Conservation (phyloP, 495 filamentous ascomycete species). For the Tetracladium setigerum region DNA sequence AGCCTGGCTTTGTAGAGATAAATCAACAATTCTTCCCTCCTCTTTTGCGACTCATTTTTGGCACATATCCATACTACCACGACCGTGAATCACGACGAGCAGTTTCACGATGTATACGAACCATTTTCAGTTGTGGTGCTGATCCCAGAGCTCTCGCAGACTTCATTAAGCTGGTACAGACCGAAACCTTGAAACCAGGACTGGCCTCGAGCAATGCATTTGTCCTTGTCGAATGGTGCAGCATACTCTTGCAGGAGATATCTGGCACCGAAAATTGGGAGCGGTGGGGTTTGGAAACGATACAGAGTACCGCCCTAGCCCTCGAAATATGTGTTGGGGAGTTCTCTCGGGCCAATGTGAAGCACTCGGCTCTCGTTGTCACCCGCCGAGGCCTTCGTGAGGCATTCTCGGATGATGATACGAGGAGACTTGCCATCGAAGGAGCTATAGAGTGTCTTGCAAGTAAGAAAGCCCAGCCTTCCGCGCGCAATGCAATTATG, state of each 20-base stretch:
- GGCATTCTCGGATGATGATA: conserved; percentile 51
- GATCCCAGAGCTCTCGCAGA: conserved; percentile 48
- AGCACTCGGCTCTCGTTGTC: conserved; percentile 58
- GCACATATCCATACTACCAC: conserved; percentile 78
- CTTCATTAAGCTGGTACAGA: conserved; percentile 48
- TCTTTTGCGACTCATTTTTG: conserved; percentile 66
- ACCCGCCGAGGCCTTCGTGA: conserved; percentile 67
- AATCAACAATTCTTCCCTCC: conserved; percentile 13
- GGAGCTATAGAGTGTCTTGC: conserved; percentile 59
- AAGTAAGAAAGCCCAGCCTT: conserved; percentile 50
- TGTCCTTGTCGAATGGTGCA: conserved; percentile 87
- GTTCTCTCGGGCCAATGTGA: conserved; percentile 47
- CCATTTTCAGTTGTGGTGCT: conserved; percentile 44
- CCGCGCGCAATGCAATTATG: conserved; percentile 62
- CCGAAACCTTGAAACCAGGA: conserved; percentile 63
- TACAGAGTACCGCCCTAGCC: conserved; percentile 52
- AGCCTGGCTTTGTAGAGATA: conserved; percentile 13
- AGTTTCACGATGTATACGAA: conserved; percentile 65
- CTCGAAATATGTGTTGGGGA: conserved; percentile 71
- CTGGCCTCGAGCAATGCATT: conserved; percentile 76
- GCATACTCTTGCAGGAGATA: conserved; percentile 57
- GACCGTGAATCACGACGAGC: conserved; percentile 78
- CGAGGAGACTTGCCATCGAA: conserved; percentile 50
- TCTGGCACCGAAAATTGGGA: conserved; percentile 50
- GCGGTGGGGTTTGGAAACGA: conserved; percentile 54